These are phyloP conservation scores for Metahyphopichia silvanorum DNA, from an alignment of 805 yeast genomes.

Conservation along the genomic window DNA sequence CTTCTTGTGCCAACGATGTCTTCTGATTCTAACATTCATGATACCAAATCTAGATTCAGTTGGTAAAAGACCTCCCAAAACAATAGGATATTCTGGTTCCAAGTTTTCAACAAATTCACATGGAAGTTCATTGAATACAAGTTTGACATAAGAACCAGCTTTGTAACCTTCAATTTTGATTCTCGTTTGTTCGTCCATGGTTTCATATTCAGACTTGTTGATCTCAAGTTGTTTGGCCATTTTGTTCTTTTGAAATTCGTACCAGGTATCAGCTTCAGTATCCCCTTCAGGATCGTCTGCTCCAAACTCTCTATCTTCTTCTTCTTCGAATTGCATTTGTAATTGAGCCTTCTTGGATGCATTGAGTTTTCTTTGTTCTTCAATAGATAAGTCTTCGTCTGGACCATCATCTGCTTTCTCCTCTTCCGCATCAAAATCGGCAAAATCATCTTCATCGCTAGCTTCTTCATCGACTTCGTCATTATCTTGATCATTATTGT, in stretches of 20 bases:
- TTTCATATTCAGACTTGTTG: conserved; percentile 74
- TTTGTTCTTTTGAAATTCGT: conserved; percentile 93
- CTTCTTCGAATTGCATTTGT: conserved; percentile 85
- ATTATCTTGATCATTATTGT: conserved; percentile 22
- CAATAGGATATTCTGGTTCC: conserved; percentile 79
- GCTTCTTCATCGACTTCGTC: conserved; percentile 24
- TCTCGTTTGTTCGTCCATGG: conserved; percentile 74
- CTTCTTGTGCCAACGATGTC: conserved; percentile 99
- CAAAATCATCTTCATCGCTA: conserved; percentile 39
- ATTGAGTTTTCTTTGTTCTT: conserved; percentile 73
- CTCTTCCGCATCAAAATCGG: conserved; percentile 53
- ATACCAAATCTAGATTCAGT: conserved; percentile 93
- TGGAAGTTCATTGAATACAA: conserved; percentile 80
- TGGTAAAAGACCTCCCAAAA: conserved; percentile 86
- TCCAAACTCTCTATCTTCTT: conserved; percentile 60
- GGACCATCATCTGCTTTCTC: conserved; percentile 40
- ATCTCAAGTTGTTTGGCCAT: conserved; percentile 95
- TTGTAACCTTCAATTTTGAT: conserved; percentile 83
- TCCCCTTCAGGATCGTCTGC: conserved; percentile 75
- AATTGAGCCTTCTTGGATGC: conserved; percentile 88
- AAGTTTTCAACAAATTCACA: conserved; percentile 88
- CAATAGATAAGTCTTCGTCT: conserved; percentile 51
- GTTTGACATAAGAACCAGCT: conserved; percentile 91
- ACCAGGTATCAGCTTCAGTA: conserved; percentile 90
- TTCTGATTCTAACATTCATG: conserved; percentile 88